A percentile compares a stretch with the other conserved stretches of the same genome.
These are phyloP conservation scores for Willaertia magna DNA, from an alignment of 208 protist species.

Conservation along the genomic window DNA sequence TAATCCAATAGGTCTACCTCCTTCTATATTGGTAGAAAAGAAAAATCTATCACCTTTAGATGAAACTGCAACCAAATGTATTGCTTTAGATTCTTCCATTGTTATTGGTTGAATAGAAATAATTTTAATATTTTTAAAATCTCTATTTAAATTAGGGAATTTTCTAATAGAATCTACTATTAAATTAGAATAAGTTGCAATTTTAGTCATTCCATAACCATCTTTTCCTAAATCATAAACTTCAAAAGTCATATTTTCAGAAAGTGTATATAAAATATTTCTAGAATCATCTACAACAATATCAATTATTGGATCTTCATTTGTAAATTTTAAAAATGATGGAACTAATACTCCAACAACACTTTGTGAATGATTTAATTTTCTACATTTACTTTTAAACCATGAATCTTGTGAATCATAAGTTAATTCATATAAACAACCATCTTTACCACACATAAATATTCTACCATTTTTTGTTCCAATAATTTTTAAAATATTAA, in stretches of 20 bases:
- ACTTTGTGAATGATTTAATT: slow-evolving; percentile 16
- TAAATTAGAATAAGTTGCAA: slow-evolving; percentile 1
- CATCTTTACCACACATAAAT: slow-evolving; percentile 35
- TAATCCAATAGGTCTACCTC: neutral
- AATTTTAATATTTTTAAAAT: neutral
- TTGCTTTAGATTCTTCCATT: slow-evolving; percentile 4
- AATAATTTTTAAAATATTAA: slow-evolving; percentile 34
- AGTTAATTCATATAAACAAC: slow-evolving; percentile 36
- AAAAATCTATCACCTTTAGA: slow-evolving; percentile 15
- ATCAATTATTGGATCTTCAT: neutral
- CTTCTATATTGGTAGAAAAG: slow-evolving; percentile 3
- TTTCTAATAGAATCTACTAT: neutral
- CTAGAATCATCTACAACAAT: slow-evolving; percentile 24
- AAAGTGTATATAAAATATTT: slow-evolving; percentile 28
- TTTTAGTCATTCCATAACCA: neutral
- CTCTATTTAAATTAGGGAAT: neutral
- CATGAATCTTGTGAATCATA: slow-evolving; percentile 30
- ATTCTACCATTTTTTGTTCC: slow-evolving; percentile 38
- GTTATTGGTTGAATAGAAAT: slow-evolving; percentile 15
- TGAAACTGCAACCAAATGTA: slow-evolving; percentile 18
- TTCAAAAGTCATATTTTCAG: neutral
- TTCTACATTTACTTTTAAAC: slow-evolving; percentile 17
- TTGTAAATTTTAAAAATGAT: neutral
- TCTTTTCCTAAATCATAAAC: slow-evolving; percentile 3
- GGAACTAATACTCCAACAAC: neutral